Evolutionary conservation across 192 early-diverging fungal species (phyloP).

Genomic region (Dispira parvispora): DNA sequence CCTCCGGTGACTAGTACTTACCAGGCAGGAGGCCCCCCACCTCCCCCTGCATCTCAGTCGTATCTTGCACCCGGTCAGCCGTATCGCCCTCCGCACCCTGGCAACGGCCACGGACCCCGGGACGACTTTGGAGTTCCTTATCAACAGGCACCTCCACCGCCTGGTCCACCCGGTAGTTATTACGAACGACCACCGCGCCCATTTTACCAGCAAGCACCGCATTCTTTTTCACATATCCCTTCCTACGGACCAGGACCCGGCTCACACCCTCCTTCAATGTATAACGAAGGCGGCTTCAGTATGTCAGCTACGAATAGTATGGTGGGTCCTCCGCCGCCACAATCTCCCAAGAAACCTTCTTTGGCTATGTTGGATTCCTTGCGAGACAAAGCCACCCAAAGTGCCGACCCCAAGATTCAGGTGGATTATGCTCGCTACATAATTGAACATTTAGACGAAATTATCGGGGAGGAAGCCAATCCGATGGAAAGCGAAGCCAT

Average conservation of each 20-base stretch:
- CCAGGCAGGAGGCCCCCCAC: background rate
- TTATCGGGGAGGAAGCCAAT: slow-evolving; percentile 42
- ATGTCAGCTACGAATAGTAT: background rate
- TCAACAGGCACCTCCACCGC: background rate
- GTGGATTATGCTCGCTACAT: slow-evolving; percentile 80
- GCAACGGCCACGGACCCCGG: background rate
- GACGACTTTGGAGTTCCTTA: background rate
- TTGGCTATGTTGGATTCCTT: slow-evolving; percentile 23
- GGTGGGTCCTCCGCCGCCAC: background rate
- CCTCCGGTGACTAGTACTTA: background rate
- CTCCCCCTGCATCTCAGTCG: background rate
- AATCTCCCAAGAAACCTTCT: slow-evolving; percentile 18
- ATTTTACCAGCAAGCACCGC: background rate
- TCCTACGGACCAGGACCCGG: background rate
- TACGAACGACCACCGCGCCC: background rate
- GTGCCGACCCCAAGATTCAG: slow-evolving; percentile 53
- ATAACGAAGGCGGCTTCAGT: background rate
- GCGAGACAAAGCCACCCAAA: slow-evolving; percentile 28
- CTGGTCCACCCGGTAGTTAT: background rate
- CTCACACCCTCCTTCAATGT: background rate
- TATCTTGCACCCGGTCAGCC: background rate
- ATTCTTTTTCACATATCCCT: background rate
- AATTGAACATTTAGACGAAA: slow-evolving; percentile 53
- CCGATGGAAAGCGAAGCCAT: slow-evolving; percentile 29
- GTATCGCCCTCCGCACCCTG: background rate